Conservation (phyloP, 2,329 filamentous ascomycete species). For the Trichoderma breve region DNA sequence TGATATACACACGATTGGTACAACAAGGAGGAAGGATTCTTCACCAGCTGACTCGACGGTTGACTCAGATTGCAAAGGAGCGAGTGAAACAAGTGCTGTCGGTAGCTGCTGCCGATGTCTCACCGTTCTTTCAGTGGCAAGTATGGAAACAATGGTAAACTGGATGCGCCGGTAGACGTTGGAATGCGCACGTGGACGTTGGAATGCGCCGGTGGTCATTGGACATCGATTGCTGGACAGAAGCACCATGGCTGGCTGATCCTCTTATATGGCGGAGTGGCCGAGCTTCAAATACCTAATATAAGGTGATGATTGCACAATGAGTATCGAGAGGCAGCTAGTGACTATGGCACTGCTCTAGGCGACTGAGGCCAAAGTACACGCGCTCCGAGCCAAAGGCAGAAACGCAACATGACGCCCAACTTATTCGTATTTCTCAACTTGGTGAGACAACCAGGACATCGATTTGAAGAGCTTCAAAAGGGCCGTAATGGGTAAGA, state of each 20-base stretch:
- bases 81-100: neutral
- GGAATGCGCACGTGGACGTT: neutral
- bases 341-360: neutral
- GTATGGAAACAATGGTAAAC: neutral
- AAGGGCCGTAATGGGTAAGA: neutral
- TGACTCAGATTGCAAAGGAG: neutral
- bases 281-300: neutral
- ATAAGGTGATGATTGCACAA: neutral
- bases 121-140: neutral
- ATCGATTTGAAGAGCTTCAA: neutral
- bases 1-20: neutral
- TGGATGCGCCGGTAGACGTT: neutral
- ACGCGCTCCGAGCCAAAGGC: too few species aligned
- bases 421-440: neutral
- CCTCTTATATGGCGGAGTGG: neutral
- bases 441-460: neutral
- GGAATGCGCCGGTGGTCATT: neutral
- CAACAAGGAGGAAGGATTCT: neutral
- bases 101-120: neutral
- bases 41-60: neutral
- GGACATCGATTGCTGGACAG: neutral
- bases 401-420: neutral
- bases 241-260: neutral
- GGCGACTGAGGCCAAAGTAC: neutral
- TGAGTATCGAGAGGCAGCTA: neutral